A percentile compares a stretch with the other conserved stretches of the same genome.
phyloP scores from a whole-genome alignment of 176 grass and related monocot genomes.

The Ananas comosus region DNA sequence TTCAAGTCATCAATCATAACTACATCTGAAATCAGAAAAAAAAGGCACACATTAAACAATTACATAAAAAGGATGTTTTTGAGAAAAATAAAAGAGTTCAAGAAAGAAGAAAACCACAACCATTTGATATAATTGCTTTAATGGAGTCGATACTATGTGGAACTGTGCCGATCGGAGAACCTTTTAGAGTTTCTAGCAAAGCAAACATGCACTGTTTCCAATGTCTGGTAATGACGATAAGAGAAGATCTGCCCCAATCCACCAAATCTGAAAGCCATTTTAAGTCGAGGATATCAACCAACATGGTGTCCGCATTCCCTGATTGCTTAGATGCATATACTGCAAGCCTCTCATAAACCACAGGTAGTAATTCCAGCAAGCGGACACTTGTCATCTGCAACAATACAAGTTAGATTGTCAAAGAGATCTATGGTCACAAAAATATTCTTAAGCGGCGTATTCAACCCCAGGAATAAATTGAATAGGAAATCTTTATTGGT shows the following conservation, averaged over 20 bases:
- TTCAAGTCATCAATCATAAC: constrained; percentile 48
- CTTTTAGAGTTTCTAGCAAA: constrained; percentile 50
- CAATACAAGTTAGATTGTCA: constrained; percentile 6
- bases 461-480: not conserved
- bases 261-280: constrained; percentile 56
- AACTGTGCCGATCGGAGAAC: constrained; percentile 31
- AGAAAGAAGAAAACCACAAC: constrained; percentile 32
- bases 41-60: constrained; percentile 9
- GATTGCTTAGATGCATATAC: constrained; percentile 20
- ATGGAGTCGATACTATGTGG: constrained; percentile 17
- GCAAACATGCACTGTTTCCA: constrained; percentile 82
- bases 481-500: constrained; percentile 1
- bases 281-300: constrained; percentile 34
- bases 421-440: not conserved
- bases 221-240: constrained; percentile 64
- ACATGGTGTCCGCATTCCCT: constrained; percentile 16
- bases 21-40: constrained; percentile 47
- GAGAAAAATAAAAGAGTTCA: not conserved
- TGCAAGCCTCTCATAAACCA: constrained; percentile 53
- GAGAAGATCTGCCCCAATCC: constrained; percentile 84
- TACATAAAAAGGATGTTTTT: not conserved
- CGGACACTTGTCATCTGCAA: constrained; percentile 88
- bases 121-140: constrained; percentile 41
- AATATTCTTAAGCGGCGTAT: not conserved
- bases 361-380: constrained; percentile 67